Conservation (phyloP, 805 yeast genomes). For the Tetrapisispora pingtungensis region DNA sequence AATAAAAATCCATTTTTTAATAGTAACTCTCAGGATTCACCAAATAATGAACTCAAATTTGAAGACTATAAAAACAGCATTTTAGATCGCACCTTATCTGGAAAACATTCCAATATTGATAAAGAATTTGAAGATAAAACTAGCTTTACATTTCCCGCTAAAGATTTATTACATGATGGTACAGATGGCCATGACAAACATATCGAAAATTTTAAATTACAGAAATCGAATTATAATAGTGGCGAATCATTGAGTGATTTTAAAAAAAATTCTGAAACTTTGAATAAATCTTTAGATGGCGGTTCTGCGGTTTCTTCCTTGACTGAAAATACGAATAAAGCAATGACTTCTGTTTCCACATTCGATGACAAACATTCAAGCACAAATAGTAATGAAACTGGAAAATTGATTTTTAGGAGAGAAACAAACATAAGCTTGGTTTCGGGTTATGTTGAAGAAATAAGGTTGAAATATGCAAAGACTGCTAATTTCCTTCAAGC, state of each 20-base stretch:
- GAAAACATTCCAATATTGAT: neutral
- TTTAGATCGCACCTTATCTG: neutral
- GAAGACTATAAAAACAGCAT: neutral
- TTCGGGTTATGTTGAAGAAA: conserved; percentile 28
- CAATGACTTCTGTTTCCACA: neutral
- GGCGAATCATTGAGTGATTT: neutral
- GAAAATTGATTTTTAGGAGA: conserved; percentile 1
- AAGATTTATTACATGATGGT: neutral
- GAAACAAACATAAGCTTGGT: conserved; percentile 22
- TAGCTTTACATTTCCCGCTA: neutral
- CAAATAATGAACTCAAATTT: too few relatives aligned
- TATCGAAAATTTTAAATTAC: neutral
- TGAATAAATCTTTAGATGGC: neutral
- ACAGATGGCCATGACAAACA: neutral
- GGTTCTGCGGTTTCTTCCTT: neutral
- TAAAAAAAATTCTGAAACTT: neutral
- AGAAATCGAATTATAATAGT: neutral
- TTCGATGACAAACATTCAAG: neutral
- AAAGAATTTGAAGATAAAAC: neutral
- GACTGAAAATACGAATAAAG: neutral
- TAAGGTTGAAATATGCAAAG: conserved; percentile 24
- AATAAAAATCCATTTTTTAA: neutral
- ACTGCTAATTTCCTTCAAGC: conserved; percentile 28
- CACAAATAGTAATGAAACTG: neutral
- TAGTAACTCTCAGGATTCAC: too few relatives aligned